These are phyloP conservation scores for Pezicula radicicola DNA, from an alignment of 2,329 filamentous ascomycete species.

Conservation along the genomic window DNA sequence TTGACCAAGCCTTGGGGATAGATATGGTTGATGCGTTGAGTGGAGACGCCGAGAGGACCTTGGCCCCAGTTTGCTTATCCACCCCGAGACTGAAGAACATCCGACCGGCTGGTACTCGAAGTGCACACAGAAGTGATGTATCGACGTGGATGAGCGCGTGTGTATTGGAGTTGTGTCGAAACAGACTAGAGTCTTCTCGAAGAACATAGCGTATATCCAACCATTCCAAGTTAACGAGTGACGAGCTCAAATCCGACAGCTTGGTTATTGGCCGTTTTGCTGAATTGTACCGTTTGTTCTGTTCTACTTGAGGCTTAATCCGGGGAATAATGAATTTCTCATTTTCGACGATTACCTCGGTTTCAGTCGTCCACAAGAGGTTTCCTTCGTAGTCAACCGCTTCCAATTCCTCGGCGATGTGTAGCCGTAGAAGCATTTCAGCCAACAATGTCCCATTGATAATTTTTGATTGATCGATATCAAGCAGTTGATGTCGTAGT, in stretches of 20 bases:
- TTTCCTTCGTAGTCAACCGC: background rate
- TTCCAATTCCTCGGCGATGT: background rate
- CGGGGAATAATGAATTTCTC: background rate
- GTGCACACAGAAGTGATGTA: background rate
- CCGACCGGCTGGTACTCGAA: background rate
- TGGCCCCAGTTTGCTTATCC: background rate
- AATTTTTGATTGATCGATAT: slow-evolving; percentile 6
- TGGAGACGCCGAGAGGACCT: background rate
- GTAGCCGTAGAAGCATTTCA: background rate
- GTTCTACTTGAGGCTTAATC: background rate
- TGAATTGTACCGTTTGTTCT: background rate
- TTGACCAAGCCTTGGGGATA: background rate
- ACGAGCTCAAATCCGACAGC: background rate
- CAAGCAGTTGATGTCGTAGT: slow-evolving; percentile 10
- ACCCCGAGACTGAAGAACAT: background rate
- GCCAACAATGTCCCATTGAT: background rate
- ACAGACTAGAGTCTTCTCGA: background rate
- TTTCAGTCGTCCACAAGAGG: background rate
- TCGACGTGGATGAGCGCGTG: background rate
- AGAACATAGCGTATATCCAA: background rate
- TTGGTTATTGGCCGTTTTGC: background rate
- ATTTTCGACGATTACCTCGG: background rate
- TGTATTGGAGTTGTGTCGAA: background rate
- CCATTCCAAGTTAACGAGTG: background rate
- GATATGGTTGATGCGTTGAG: background rate